Evolutionary conservation across 257 asterid genomes (phyloP).

Genomic region (Knoxia roxburghii): DNA sequence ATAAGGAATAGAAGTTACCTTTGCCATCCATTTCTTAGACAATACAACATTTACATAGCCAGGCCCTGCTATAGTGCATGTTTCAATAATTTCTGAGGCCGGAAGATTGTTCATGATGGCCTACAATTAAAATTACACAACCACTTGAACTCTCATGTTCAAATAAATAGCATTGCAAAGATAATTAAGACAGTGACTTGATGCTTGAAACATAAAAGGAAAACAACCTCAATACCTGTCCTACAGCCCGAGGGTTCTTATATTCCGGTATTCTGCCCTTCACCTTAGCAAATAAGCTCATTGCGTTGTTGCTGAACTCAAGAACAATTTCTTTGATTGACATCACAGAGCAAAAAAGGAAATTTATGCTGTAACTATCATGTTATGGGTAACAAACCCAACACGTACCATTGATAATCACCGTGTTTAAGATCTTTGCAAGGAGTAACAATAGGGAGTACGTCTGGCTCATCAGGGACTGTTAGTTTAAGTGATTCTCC

Average conservation of each 20-base stretch:
- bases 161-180: not conserved
- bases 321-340: slow-evolving; percentile 15
- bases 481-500: slow-evolving; percentile 53
- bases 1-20: slow-evolving; percentile 32
- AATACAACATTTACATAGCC: slow-evolving; percentile 76
- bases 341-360: not conserved
- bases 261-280: slow-evolving; percentile 58
- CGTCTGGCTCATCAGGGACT: slow-evolving; percentile 54
- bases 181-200: not conserved
- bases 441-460: slow-evolving; percentile 54
- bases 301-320: slow-evolving; percentile 81
- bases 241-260: slow-evolving; percentile 70
- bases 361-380: not conserved
- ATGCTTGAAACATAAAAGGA: not conserved
- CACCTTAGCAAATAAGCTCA: slow-evolving; percentile 79
- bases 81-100: slow-evolving; percentile 56
- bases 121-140: slow-evolving; percentile 33
- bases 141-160: slow-evolving; percentile 8
- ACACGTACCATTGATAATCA: slow-evolving; percentile 80
- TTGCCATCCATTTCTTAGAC: slow-evolving; percentile 77
- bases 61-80: slow-evolving; percentile 74
- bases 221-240: slow-evolving; percentile 48
- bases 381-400: not conserved
- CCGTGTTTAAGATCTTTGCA: slow-evolving; percentile 71
- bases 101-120: slow-evolving; percentile 79